These are phyloP conservation scores for Adansonia grandidieri DNA, from an alignment of 441 rosid species.

Conservation along the genomic window DNA sequence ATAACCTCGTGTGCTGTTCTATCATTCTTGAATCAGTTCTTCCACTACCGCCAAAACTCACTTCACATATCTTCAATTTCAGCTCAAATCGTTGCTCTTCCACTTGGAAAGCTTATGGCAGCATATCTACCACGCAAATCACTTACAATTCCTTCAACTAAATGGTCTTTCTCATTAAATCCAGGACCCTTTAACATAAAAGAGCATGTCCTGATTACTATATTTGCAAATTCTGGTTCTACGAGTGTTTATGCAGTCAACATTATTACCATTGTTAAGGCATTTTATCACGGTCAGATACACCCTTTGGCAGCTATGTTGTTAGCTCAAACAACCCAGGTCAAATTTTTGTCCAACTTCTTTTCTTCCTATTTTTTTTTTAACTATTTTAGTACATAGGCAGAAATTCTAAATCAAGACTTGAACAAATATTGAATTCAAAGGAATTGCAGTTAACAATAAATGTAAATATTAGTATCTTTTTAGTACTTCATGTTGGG, in stretches of 20 bases:
- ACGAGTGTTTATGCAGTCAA: conserved; percentile 35
- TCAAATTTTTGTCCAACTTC: background rate
- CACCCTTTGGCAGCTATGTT: conserved; percentile 45
- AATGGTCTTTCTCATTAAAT: conserved; percentile 48
- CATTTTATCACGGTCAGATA: conserved; percentile 42
- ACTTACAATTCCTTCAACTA: conserved; percentile 33
- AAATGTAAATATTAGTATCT: too few relatives aligned
- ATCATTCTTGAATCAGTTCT: conserved; percentile 52
- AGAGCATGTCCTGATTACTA: conserved; percentile 54
- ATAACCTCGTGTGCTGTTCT: conserved; percentile 41
- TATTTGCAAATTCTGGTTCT: conserved; percentile 50
- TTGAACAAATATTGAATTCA: too few relatives aligned
- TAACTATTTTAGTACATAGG: background rate
- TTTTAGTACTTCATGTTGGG: too few relatives aligned
- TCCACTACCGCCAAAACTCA: conserved; percentile 42
- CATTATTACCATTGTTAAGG: conserved; percentile 46
- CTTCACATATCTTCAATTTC: conserved; percentile 42
- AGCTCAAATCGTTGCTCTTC: conserved; percentile 53
- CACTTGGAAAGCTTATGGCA: conserved; percentile 57
- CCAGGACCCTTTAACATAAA: conserved; percentile 58
- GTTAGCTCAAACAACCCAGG: conserved; percentile 52
- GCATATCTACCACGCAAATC: conserved; percentile 35
- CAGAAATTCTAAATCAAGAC: background rate
- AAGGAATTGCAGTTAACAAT: too few relatives aligned
- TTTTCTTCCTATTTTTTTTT: too few relatives aligned